Base-by-base conservation (phyloP, 257 asterid species). In the Salvia rosmarinus region DNA sequence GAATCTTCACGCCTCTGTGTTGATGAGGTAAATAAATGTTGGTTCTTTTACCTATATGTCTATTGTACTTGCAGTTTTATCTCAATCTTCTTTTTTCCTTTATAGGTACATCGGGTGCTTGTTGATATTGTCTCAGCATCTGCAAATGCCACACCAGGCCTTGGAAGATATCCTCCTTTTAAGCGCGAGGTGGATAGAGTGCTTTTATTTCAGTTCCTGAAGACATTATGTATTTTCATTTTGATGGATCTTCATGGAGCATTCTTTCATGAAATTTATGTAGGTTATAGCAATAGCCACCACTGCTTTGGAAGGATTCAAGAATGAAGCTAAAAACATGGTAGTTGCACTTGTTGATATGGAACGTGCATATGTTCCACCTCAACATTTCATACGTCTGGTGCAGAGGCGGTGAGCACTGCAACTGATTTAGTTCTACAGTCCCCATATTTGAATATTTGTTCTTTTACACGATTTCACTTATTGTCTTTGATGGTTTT, bases 1-100 rank as follows among this genome's bases (percentile, higher is more conserved):
- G 98, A 92, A 73, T 96, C 99, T 76, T 95, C 99, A 63, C 96
- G 97, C 39, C 93, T 95, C 57, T 95, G 99, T 78, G 99, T 95
- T 73, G 99, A 95, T 59, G 99, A 95, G 98, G 99, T 95, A 84
- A 78, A 54, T 49, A 23, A 42, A 52, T 64, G 23, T 64, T 73
- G 35, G 64, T 57, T 47, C 58, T 25, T 50, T 66, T 56, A 51
- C 42, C 46, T 58, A 51, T 57, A 51, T 52, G 14, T 30, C 42
- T 17, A 11, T 68, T 60, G 7, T 37, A 63, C 25, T 19, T 80
- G 35, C 14, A 57, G 66, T 63, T 56, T 43, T 57, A 56, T 46
- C 50, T 68, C 34, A 17, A 55, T 43, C 67, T 35, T 47, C 5
- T 39, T 32, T 68, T 28, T 62, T 1, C 49, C 16, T 50, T 70